These are phyloP conservation scores for Coemansia sp. DNA, from an alignment of 192 early-diverging fungal species.

Conservation along the genomic window DNA sequence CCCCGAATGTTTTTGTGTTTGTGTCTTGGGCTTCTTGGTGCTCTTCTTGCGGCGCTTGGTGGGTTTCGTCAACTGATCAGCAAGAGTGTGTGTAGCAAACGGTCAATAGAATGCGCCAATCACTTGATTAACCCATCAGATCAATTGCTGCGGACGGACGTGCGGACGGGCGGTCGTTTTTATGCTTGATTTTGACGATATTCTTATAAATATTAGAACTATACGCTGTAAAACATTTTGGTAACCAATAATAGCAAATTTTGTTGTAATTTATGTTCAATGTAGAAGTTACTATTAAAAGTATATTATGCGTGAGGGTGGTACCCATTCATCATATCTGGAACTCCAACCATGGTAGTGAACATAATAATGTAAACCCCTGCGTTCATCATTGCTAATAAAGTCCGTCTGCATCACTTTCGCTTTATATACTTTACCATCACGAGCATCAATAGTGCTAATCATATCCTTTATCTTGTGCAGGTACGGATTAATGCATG, in stretches of 20 bases:
- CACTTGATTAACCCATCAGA: too few species aligned
- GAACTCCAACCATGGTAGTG: conserved; percentile 43
- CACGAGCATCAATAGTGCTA: conserved; percentile 29
- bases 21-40: too few species aligned
- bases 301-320: conserved; percentile 42
- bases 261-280: not conserved
- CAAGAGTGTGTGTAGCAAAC: too few species aligned
- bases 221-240: not conserved
- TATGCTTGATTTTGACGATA: too few species aligned
- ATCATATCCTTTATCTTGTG: conserved; percentile 15
- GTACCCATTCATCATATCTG: conserved; percentile 48
- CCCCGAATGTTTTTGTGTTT: too few species aligned
- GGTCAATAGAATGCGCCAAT: too few species aligned
- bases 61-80: too few species aligned
- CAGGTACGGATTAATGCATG: conserved; percentile 37
- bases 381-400: conserved; percentile 15
- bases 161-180: too few species aligned
- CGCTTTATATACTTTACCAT: conserved; percentile 33
- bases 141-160: too few species aligned
- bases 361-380: conserved; percentile 43
- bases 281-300: not conserved
- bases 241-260: not conserved
- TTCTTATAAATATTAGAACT: too few species aligned
- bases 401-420: conserved; percentile 22
- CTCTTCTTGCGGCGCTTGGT: too few species aligned